Conservation (phyloP, 176 grass and related monocot genomes). For the Tillandsia fasciculata region DNA sequence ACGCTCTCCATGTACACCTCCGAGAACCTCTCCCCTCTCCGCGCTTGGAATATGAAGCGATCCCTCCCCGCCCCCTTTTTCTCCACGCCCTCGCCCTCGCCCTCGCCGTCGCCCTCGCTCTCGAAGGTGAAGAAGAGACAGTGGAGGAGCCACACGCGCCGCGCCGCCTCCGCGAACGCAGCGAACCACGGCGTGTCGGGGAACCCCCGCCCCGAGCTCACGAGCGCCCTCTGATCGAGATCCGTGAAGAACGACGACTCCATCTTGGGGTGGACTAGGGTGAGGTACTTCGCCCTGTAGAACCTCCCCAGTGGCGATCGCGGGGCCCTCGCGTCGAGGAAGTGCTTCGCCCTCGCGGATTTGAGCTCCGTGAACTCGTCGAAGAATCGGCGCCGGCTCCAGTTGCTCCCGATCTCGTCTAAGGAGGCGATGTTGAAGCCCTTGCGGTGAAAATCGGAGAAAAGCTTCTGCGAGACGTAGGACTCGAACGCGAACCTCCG, state of each 20-base stretch:
- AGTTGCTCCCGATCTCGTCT: constrained; percentile 42
- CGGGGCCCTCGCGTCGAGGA: constrained; percentile 39
- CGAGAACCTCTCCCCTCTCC: constrained; percentile 47
- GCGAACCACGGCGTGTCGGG: constrained; percentile 76
- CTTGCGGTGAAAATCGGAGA: constrained; percentile 77
- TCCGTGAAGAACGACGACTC: constrained; percentile 83
- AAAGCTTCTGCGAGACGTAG: constrained; percentile 82
- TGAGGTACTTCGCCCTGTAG: constrained; percentile 66
- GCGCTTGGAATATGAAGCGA: constrained; percentile 49
- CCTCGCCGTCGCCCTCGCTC: constrained; percentile 27
- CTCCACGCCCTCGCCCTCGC: constrained; percentile 26
- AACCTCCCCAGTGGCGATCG: constrained; percentile 60
- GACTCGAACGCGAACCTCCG: constrained; percentile 70
- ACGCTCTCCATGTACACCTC: constrained; percentile 93
- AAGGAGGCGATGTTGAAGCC: constrained; percentile 69
- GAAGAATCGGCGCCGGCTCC: constrained; percentile 59
- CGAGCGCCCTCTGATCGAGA: constrained; percentile 74
- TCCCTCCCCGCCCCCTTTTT: neutral
- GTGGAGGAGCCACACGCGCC: constrained; percentile 80
- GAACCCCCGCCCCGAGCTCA: constrained; percentile 57
- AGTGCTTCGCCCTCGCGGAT: constrained; percentile 31
- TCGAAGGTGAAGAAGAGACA: constrained; percentile 89
- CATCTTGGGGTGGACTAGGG: constrained; percentile 86
- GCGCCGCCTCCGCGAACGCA: constrained; percentile 71
- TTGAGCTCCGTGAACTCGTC: constrained; percentile 80